A percentile compares a stretch with the other conserved stretches of the same genome.
Conservation (phyloP, 2,329 filamentous ascomycete species). For the Trichophyton simii region DNA sequence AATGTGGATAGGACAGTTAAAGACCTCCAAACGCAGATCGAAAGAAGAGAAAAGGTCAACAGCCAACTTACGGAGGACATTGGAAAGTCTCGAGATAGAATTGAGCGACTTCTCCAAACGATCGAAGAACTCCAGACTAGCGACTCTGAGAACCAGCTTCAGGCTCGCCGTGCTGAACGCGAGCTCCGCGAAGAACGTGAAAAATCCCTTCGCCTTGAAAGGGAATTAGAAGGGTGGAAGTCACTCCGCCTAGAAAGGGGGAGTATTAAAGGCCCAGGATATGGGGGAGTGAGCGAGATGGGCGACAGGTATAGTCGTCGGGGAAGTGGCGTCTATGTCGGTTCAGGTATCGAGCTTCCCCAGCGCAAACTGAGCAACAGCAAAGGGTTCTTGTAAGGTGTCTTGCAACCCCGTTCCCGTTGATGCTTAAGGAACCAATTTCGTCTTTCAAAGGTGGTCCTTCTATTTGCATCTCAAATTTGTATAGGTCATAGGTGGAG, state of each 20-base stretch:
- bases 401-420: not conserved
- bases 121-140: constrained; percentile 89
- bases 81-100: constrained; percentile 73
- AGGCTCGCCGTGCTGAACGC: constrained; percentile 72
- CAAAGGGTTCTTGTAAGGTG: constrained; percentile 58
- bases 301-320: constrained; percentile 25
- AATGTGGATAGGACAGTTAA: constrained; percentile 90
- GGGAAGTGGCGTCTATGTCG: constrained; percentile 28
- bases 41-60: constrained; percentile 83
- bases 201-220: constrained; percentile 66
- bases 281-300: constrained; percentile 27
- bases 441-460: not conserved
- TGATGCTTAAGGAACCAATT: not conserved
- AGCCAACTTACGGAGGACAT: constrained; percentile 71
- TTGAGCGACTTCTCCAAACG: constrained; percentile 73
- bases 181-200: constrained; percentile 83
- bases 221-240: constrained; percentile 77
- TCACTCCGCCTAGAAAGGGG: constrained; percentile 52
- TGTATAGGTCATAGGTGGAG: not conserved
- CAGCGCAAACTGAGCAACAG: constrained; percentile 60
- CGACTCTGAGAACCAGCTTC: constrained; percentile 69
- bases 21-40: constrained; percentile 82
- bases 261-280: constrained; percentile 20
- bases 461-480: not conserved
- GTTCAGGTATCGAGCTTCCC: constrained; percentile 41